Conservation (phyloP, 73 alveolate genomes). For the Tetrahymena borealis region DNA sequence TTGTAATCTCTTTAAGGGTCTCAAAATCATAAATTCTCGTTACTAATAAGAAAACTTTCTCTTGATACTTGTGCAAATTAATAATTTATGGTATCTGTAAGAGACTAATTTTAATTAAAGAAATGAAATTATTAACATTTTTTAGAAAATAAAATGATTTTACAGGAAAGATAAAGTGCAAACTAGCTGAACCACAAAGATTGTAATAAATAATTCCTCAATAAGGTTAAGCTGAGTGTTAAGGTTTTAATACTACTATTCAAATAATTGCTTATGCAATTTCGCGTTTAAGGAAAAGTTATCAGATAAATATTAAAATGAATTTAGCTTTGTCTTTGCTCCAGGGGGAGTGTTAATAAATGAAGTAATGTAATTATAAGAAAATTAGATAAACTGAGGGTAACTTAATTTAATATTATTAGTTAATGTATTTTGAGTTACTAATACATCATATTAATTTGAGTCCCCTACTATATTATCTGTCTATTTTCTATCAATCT, state of each 20-base stretch:
- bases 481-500: no score
- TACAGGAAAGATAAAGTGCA: not conserved
- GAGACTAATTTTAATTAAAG: not conserved
- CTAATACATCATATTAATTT: not conserved
- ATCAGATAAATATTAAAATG: not conserved
- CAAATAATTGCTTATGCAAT: not conserved
- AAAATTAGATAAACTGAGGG: not conserved
- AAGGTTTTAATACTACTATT: not conserved
- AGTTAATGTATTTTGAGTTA: not conserved
- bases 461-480: not conserved
- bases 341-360: not conserved
- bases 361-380: not conserved
- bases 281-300: not conserved
- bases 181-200: not conserved
- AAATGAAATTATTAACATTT: not conserved
- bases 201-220: not conserved
- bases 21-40: not conserved
- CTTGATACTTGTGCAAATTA: not conserved
- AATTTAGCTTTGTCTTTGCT: not conserved
- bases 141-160: not conserved
- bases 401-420: not conserved
- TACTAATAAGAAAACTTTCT: not conserved
- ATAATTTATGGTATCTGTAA: not conserved
- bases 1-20: not conserved
- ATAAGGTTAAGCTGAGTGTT: not conserved